Percentiles rank a stretch among this genome's conserved stretches.
phyloP scores from a whole-genome alignment of 352 stramenopile genomes.

The Aphanomyces invadans region DNA sequence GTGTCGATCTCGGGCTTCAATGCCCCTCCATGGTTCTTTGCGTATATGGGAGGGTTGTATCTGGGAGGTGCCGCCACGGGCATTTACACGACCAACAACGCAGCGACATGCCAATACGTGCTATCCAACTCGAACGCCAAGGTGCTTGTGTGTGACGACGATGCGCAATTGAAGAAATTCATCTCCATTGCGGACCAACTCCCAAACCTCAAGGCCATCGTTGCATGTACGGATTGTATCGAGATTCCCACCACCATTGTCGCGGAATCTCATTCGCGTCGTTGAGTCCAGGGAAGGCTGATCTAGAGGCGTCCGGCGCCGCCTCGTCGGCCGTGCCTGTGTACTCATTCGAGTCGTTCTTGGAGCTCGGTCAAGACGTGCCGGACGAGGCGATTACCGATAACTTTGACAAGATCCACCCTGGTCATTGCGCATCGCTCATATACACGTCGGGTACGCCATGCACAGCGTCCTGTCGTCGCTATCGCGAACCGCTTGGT shows the following conservation, averaged over 20 bases:
- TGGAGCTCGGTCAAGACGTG: not conserved
- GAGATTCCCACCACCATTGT: no score
- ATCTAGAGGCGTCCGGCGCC: constrained; percentile 28
- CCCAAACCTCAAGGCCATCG: constrained; percentile 37
- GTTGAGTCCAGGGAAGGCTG: constrained; percentile 31
- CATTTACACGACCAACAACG: constrained; percentile 41
- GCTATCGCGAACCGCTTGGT: no score
- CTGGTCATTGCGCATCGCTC: constrained; percentile 65
- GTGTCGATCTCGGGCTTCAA: constrained; percentile 45
- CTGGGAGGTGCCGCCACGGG: constrained; percentile 33
- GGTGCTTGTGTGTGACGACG: constrained; percentile 31
- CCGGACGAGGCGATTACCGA: not conserved
- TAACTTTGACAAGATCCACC: constrained; percentile 2
- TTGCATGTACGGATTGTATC: constrained; percentile 30
- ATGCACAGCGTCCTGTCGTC: constrained; percentile 38
- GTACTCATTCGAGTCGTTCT: constrained; percentile 4
- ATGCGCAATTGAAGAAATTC: constrained; percentile 33
- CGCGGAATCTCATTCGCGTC: constrained; percentile 39
- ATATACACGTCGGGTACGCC: constrained; percentile 89
- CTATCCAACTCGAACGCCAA: constrained; percentile 29
- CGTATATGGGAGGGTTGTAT: constrained; percentile 35
- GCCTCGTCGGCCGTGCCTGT: not conserved
- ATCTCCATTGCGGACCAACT: constrained; percentile 30
- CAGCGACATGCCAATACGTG: constrained; percentile 32
- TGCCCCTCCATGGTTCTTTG: constrained; percentile 36